Percentiles rank a stretch among this genome's conserved stretches.
phyloP scores from a whole-genome alignment of 495 filamentous ascomycete species.

The Penicillium daleae region DNA sequence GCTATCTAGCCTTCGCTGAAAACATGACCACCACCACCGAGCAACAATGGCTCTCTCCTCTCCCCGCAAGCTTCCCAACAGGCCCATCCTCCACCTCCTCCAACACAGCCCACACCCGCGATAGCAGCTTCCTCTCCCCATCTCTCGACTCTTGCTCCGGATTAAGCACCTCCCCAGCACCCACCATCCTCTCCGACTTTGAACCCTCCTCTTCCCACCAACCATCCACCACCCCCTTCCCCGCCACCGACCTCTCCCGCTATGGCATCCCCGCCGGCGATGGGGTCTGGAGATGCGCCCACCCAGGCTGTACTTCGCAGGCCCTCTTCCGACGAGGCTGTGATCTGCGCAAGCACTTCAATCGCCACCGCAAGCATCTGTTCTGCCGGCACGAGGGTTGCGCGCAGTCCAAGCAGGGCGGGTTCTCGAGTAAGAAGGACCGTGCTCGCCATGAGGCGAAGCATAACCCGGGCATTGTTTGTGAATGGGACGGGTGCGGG shows the following conservation, averaged over 20 bases:
- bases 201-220: conserved; percentile 15
- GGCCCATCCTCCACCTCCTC: conserved; percentile 11
- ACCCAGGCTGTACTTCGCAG: conserved; percentile 59
- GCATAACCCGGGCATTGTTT: conserved; percentile 62
- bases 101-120: conserved; percentile 3
- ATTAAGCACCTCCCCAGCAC: conserved; percentile 25
- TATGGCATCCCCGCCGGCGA: conserved; percentile 39
- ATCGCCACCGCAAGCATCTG: conserved; percentile 63
- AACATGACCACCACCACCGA: conserved; percentile 11
- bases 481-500: conserved; percentile 61
- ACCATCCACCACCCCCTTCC: conserved; percentile 18
- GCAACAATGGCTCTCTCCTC: conserved; percentile 23
- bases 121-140: conserved; percentile 24
- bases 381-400: conserved; percentile 67
- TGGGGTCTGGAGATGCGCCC: conserved; percentile 58
- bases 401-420: conserved; percentile 56
- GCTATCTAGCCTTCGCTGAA: conserved; percentile 18
- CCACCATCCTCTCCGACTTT: conserved; percentile 26
- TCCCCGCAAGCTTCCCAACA: conserved; percentile 1
- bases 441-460: conserved; percentile 64
- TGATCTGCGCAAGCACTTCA: conserved; percentile 67
- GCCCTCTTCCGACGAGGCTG: conserved; percentile 62
- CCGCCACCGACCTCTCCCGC: conserved; percentile 32
- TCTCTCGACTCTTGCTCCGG: conserved; percentile 20
- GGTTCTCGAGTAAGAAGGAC: conserved; percentile 69